phyloP scores from a whole-genome alignment of 805 yeast genomes.

The Saccharomycopsis schoenii region DNA sequence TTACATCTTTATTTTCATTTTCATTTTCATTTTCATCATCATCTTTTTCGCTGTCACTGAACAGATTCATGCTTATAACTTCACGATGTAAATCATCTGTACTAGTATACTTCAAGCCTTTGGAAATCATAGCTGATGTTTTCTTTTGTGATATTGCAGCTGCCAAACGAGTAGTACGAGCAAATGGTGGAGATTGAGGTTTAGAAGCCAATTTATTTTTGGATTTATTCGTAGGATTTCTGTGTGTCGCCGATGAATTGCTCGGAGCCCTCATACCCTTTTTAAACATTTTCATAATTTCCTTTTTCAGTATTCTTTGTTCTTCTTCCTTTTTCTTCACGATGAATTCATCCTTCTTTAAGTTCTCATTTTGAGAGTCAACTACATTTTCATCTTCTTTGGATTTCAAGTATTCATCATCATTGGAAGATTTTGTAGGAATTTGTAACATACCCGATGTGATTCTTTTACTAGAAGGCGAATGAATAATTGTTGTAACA shows the following conservation, averaged over 20 bases:
- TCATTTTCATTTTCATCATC: neutral
- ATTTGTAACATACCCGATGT: constrained; percentile 35
- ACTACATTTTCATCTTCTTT: neutral
- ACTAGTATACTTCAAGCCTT: neutral
- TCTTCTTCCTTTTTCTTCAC: constrained; percentile 4
- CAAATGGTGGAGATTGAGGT: neutral
- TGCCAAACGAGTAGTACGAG: neutral
- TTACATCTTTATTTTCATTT: neutral
- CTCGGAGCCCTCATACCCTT: constrained; percentile 16
- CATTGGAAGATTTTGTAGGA: constrained; percentile 20
- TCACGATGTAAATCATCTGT: neutral
- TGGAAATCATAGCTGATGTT: neutral
- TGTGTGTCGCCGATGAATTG: neutral
- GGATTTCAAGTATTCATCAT: neutral
- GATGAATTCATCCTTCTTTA: neutral
- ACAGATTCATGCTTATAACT: constrained; percentile 1
- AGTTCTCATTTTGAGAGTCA: neutral
- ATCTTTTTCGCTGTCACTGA: constrained; percentile 4
- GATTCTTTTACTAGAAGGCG: constrained; percentile 28
- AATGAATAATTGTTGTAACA: neutral
- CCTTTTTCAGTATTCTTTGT: constrained; percentile 5
- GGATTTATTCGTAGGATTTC: neutral
- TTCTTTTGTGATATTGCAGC: neutral
- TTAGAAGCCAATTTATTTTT: neutral
- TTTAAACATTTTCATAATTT: constrained; percentile 14